Evolutionary conservation across 2,329 filamentous ascomycete species (phyloP).

Genomic region (Penicillium sp.): DNA sequence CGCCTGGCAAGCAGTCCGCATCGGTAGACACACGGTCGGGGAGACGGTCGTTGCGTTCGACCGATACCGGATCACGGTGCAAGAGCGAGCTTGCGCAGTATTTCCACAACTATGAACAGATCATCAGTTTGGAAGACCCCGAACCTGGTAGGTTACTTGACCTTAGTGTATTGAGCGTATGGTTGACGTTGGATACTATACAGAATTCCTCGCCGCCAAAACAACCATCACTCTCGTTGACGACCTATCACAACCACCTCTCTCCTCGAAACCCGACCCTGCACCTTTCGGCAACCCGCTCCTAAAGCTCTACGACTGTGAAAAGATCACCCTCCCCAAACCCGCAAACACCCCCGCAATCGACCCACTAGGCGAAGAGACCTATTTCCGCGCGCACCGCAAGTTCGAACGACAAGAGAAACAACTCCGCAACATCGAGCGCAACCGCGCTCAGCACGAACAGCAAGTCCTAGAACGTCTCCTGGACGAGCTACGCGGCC

Average conservation of each 20-base stretch:
- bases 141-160: constrained; percentile 62
- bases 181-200: neutral
- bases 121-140: constrained; percentile 80
- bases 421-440: constrained; percentile 66
- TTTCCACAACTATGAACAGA: constrained; percentile 90
- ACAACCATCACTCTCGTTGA: constrained; percentile 72
- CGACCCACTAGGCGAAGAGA: constrained; percentile 57
- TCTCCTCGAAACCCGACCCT: constrained; percentile 17
- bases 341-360: constrained; percentile 16
- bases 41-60: constrained; percentile 77
- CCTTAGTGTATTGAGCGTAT: neutral
- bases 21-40: constrained; percentile 39
- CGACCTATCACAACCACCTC: constrained; percentile 44
- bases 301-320: constrained; percentile 37
- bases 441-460: constrained; percentile 64
- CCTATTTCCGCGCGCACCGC: constrained; percentile 59
- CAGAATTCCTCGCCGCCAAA: constrained; percentile 70
- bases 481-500: constrained; percentile 80
- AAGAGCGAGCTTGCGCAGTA: constrained; percentile 91
- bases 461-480: constrained; percentile 60
- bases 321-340: constrained; percentile 25
- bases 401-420: constrained; percentile 65
- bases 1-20: constrained; percentile 8
- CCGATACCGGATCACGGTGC: constrained; percentile 75
- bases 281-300: constrained; percentile 39